Evolutionary conservation across 345 rosid species (phyloP), one percentile per base, ranked within the genome.

Genomic region (Lumnitzera racemosa): DNA sequence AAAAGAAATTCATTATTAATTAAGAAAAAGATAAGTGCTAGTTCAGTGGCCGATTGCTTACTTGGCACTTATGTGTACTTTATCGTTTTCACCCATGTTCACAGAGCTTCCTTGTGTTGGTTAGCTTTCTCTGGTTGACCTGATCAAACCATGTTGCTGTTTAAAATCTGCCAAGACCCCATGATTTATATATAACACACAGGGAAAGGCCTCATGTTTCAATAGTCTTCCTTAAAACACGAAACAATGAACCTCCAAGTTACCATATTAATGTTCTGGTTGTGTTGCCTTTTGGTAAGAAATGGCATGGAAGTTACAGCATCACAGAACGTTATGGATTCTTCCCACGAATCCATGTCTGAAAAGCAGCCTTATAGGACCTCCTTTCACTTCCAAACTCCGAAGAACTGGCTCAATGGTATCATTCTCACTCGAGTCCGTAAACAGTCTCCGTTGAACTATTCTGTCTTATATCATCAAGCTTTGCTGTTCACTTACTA

Each of bases 371-470:
- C 72, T 46, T 72, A 76, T 63, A 63, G 66, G 52, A 72, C 83
- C 15, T 66, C 76, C 43, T 83, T 57, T 52, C 89, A 80, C 29
- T 83, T 83, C 73, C 89, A 70, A 13, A 69, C 85, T 56, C 78
- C 72, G 36, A 51, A 63, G 59, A 80, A 78, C 41, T 83, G 89
- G 85, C 67, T 80, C 23, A 83, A 80, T 17, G 85, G 83, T 78
- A 63, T 46, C 20, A 11, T 1, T 24, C 9, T 20, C 5, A 17
- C 27, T 16, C 13, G 3, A 20, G 0, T 17, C 31, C 43, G 2
- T 9, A 5, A 6, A 4, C 43, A 5, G 7, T 36, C 43, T 36
- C 43, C 7, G 43, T 36, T 36, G 43, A 36, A 36, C 43, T 36
- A 9, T 36, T 36, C 9, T 36, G 43, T 36, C 20, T 36, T 36